phyloP scores from a whole-genome alignment of 169 alveolate genomes.

The Plasmodium billcollinsi region DNA sequence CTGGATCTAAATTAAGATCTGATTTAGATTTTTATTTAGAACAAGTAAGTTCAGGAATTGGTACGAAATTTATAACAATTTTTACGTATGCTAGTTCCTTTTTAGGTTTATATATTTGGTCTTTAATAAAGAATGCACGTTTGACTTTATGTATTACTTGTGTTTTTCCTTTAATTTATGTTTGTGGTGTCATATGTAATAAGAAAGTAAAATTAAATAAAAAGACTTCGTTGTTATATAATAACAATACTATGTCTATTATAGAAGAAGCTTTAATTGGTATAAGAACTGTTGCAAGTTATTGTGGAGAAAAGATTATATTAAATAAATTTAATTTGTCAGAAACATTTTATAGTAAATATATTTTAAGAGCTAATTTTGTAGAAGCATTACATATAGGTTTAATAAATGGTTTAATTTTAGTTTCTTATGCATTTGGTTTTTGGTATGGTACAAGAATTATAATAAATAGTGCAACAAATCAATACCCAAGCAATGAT shows the following conservation, averaged over 20 bases:
- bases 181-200: slow-evolving; percentile 47
- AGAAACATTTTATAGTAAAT: slow-evolving; percentile 59
- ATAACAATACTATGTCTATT: slow-evolving; percentile 76
- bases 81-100: slow-evolving; percentile 76
- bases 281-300: slow-evolving; percentile 77
- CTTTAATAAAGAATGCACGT: slow-evolving; percentile 52
- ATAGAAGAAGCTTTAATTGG: slow-evolving; percentile 78
- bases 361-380: slow-evolving; percentile 54
- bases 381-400: slow-evolving; percentile 71
- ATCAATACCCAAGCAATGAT: background rate
- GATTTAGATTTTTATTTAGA: slow-evolving; percentile 77
- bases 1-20: slow-evolving; percentile 74
- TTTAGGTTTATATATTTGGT: slow-evolving; percentile 58
- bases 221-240: slow-evolving; percentile 47
- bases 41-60: slow-evolving; percentile 76
- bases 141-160: slow-evolving; percentile 67
- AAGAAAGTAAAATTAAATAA: slow-evolving; percentile 42
- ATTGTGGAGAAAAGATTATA: slow-evolving; percentile 75
- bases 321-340: slow-evolving; percentile 64
- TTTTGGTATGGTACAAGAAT: slow-evolving; percentile 81
- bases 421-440: slow-evolving; percentile 75
- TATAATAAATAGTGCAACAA: slow-evolving; percentile 19
- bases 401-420: slow-evolving; percentile 61
- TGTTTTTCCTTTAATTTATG: slow-evolving; percentile 69
- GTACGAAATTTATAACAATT: slow-evolving; percentile 71